Conservation (phyloP, 2,329 filamentous ascomycete genomes). For the Teratosphaeria viscida region DNA sequence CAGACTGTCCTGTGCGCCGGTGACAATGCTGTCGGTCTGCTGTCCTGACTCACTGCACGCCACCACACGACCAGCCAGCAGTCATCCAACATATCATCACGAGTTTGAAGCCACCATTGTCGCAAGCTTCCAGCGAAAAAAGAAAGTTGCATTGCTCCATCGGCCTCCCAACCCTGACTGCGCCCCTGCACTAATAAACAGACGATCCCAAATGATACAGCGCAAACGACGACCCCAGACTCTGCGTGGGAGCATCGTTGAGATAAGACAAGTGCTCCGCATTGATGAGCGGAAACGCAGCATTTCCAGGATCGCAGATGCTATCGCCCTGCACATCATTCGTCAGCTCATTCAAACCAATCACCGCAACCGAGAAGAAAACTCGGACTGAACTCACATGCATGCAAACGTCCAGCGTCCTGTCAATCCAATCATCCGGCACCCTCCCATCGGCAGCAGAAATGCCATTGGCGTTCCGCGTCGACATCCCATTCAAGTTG, state of each 20-base stretch:
- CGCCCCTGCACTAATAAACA: background rate
- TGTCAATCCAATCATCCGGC: constrained; percentile 24
- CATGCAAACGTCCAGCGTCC: constrained; percentile 29
- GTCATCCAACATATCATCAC: too few relatives aligned
- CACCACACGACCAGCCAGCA: too few relatives aligned
- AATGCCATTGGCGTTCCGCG: constrained; percentile 22
- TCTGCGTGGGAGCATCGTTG: constrained; percentile 19
- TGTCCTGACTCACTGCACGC: too few relatives aligned
- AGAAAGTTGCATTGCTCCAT: too few relatives aligned
- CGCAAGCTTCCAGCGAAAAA: too few relatives aligned
- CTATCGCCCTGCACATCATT: constrained; percentile 22
- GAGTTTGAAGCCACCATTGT: too few relatives aligned
- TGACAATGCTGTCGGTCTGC: too few relatives aligned
- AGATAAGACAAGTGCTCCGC: constrained; percentile 22
- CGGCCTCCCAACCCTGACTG: too few relatives aligned
- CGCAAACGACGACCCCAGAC: constrained; percentile 18
- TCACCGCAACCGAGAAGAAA: background rate
- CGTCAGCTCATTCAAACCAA: background rate
- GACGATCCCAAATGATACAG: background rate
- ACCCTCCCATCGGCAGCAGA: constrained; percentile 12
- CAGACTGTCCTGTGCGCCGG: too few relatives aligned
- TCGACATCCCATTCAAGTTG: constrained; percentile 25
- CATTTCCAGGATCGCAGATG: constrained; percentile 27
- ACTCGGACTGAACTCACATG: constrained; percentile 18
- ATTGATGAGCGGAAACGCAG: constrained; percentile 19